Evolutionary conservation across 164 flowering plant species (phyloP).

Genomic region (Chloranthus sessilifolius): DNA sequence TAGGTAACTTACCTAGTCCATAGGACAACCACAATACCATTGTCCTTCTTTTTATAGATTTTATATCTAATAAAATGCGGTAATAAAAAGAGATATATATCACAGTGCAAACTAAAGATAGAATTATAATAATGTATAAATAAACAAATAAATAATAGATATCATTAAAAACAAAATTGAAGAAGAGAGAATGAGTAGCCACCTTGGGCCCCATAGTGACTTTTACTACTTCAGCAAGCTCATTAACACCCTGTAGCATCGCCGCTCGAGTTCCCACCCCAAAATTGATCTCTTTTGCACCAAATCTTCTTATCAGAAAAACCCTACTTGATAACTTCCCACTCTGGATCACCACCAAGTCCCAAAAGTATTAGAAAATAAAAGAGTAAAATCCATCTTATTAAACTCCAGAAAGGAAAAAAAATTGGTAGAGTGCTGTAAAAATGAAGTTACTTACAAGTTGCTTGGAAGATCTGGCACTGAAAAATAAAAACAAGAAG

Average conservation of each 20-base stretch:
- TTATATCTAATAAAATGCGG: too few relatives aligned
- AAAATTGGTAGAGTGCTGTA: background rate
- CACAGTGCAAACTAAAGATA: too few relatives aligned
- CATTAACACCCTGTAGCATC: conserved; percentile 76
- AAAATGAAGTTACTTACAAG: conserved; percentile 22
- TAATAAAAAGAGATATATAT: too few relatives aligned
- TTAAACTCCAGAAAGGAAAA: background rate
- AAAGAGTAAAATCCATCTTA: background rate
- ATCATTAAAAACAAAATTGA: background rate
- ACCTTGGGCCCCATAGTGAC: conserved; percentile 96
- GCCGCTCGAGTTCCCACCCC: conserved; percentile 77
- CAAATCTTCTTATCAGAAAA: conserved; percentile 49
- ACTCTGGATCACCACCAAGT: background rate
- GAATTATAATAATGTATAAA: too few relatives aligned
- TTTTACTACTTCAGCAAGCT: conserved; percentile 82
- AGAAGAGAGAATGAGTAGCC: background rate
- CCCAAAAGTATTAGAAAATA: background rate
- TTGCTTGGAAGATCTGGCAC: conserved; percentile 40
- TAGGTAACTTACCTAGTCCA: too few relatives aligned
- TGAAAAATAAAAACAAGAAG: conserved; percentile 12
- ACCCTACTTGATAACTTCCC: conserved; percentile 37
- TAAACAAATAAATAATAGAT: background rate
- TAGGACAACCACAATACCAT: too few relatives aligned
- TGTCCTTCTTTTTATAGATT: too few relatives aligned
- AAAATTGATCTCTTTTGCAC: conserved; percentile 61